Conservation (phyloP, 805 yeast genomes). For the Candida oleophila region DNA sequence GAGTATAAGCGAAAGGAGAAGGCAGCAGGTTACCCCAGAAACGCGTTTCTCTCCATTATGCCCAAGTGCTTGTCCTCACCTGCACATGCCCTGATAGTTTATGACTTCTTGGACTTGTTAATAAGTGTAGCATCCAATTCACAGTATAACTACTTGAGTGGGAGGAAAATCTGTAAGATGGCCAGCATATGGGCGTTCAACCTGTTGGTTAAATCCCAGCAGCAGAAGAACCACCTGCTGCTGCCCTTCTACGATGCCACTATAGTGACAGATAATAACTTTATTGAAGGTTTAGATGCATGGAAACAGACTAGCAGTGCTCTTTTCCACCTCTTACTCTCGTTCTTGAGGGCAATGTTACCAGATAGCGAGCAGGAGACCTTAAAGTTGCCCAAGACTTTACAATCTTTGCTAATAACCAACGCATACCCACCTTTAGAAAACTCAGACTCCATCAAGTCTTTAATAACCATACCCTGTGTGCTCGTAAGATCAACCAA, state of each 20-base stretch:
- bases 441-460: conserved; percentile 28
- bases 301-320: conserved; percentile 88
- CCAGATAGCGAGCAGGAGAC: conserved; percentile 62
- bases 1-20: conserved; percentile 65
- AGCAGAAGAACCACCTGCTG: conserved; percentile 13
- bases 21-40: conserved; percentile 63
- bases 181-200: conserved; percentile 89
- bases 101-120: conserved; percentile 80
- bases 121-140: conserved; percentile 78
- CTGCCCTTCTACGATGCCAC: conserved; percentile 39
- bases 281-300: conserved; percentile 67
- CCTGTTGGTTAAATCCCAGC: conserved; percentile 26
- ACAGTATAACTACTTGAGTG: conserved; percentile 73
- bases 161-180: conserved; percentile 76
- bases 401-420: conserved; percentile 63
- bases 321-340: conserved; percentile 71
- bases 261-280: conserved; percentile 32
- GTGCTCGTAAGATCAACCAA: conserved; percentile 57
- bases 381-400: conserved; percentile 59
- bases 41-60: conserved; percentile 77
- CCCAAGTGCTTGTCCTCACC: conserved; percentile 82
- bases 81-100: conserved; percentile 85
- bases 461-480: conserved; percentile 56
- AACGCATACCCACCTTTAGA: conserved; percentile 75
- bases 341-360: conserved; percentile 77